A percentile compares a stretch with the other conserved stretches of the same genome.
Conservation (phyloP, 2,329 filamentous ascomycete genomes). For the Talaromyces sp. region DNA sequence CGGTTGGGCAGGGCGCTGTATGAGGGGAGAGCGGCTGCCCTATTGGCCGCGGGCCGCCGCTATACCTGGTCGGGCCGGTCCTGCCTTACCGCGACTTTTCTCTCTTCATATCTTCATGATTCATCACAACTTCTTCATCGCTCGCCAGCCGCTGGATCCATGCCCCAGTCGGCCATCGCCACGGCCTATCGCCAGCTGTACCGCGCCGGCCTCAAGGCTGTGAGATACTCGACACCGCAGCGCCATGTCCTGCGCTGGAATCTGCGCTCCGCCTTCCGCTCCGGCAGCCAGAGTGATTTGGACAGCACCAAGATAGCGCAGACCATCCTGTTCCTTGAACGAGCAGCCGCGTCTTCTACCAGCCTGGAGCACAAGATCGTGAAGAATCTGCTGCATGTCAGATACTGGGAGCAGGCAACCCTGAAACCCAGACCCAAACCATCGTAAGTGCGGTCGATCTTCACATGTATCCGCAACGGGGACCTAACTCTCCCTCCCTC, state of each 20-base stretch:
- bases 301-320: conserved; percentile 38
- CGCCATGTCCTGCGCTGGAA: conserved; percentile 49
- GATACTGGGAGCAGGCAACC: conserved; percentile 39
- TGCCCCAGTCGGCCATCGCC: conserved; percentile 32
- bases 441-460: not conserved
- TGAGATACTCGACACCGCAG: conserved; percentile 55
- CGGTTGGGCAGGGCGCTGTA: not conserved
- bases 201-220: conserved; percentile 49
- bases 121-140: not conserved
- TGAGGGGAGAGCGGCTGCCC: not conserved
- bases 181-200: conserved; percentile 57
- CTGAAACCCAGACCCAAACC: conserved; percentile 15
- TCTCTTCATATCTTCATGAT: not conserved
- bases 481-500: conserved; percentile 14
- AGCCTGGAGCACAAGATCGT: conserved; percentile 46
- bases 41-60: not conserved
- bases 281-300: conserved; percentile 31
- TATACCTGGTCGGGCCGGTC: not conserved
- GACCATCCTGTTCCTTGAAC: conserved; percentile 43
- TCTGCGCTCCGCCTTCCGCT: conserved; percentile 40
- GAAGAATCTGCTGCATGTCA: conserved; percentile 40
- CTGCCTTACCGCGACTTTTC: not conserved
- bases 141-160: not conserved
- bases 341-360: conserved; percentile 29
- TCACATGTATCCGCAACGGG: not conserved